Percentiles rank a stretch among this genome's conserved stretches.
These are phyloP conservation scores for Chlorella sorokiniana DNA, from an alignment of 139 green algal species.

Conservation along the genomic window DNA sequence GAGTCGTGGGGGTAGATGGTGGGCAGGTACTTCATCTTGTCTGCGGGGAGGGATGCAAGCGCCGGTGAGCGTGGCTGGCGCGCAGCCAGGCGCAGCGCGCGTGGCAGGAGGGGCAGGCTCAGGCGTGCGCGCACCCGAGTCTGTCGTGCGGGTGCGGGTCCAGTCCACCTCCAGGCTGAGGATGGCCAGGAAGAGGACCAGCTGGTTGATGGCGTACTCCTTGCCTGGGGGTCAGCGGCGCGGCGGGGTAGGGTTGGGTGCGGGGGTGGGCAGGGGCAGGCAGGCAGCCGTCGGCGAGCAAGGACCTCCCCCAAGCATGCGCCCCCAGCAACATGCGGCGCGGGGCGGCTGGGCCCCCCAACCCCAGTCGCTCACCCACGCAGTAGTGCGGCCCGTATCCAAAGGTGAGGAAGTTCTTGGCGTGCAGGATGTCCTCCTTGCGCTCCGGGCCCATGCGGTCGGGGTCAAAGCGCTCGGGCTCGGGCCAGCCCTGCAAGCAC, in stretches of 20 bases:
- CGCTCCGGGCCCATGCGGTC: conserved; percentile 81
- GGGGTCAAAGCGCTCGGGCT: conserved; percentile 79
- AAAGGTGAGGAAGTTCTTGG: conserved; percentile 84
- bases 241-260: neutral
- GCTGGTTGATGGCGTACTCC: conserved; percentile 88
- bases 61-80: neutral
- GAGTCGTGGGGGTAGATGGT: conserved; percentile 85
- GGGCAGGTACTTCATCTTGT: conserved; percentile 77
- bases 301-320: neutral
- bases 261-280: neutral
- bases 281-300: neutral
- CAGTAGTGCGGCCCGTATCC: conserved; percentile 88
- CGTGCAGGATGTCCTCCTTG: conserved; percentile 77
- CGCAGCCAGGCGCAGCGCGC: neutral
- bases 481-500: conserved; percentile 63
- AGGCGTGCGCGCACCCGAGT: conserved; percentile 18
- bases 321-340: neutral
- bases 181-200: conserved; percentile 78
- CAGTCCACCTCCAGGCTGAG: conserved; percentile 66
- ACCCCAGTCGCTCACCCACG: conserved; percentile 59
- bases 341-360: neutral
- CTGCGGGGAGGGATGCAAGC: neutral
- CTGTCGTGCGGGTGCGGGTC: conserved; percentile 54
- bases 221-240: conserved; percentile 28
- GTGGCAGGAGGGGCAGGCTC: neutral